A percentile compares a stretch with the other conserved stretches of the same genome.
Evolutionary conservation across 2,329 filamentous ascomycete species (phyloP).

Genomic region (Hymenoscyphus fraxineus): DNA sequence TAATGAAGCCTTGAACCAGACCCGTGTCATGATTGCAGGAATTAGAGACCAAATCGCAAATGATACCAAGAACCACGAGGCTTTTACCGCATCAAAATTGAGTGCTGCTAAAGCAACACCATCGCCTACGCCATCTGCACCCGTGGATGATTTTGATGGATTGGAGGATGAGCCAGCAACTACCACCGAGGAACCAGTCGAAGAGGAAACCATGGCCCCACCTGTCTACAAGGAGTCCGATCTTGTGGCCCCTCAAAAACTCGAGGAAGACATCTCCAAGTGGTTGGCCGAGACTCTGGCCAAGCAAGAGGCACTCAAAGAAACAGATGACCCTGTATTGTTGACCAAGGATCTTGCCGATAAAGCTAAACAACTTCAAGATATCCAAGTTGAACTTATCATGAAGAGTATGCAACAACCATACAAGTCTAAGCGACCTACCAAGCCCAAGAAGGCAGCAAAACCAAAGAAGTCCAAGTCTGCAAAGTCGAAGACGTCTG

Average conservation of each 20-base stretch:
- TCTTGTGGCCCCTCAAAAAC: constrained; percentile 58
- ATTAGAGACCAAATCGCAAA: constrained; percentile 72
- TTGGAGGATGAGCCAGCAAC: constrained; percentile 67
- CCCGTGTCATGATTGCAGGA: constrained; percentile 64
- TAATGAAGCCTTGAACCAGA: constrained; percentile 66
- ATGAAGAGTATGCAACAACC: constrained; percentile 62
- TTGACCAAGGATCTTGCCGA: constrained; percentile 66
- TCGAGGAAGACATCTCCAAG: constrained; percentile 57
- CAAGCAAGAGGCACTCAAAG: constrained; percentile 66
- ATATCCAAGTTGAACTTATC: constrained; percentile 65
- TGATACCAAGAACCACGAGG: constrained; percentile 56
- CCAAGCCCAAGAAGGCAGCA: constrained; percentile 40
- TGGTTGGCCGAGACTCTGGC: constrained; percentile 75
- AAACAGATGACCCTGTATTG: constrained; percentile 71
- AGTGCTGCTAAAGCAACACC: constrained; percentile 37
- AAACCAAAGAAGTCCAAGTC: constrained; percentile 28
- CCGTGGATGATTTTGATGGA: constrained; percentile 59
- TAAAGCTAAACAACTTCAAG: constrained; percentile 68
- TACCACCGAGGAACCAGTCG: constrained; percentile 31
- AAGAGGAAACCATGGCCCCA: constrained; percentile 51
- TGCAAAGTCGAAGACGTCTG: constrained; percentile 31
- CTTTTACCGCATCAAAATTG: constrained; percentile 46
- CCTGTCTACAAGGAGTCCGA: constrained; percentile 72
- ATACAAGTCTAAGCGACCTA: constrained; percentile 28
- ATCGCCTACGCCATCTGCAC: constrained; percentile 41